Percentiles rank a stretch among this genome's conserved stretches.
Evolutionary conservation across 495 filamentous ascomycete species (phyloP).

Genomic region (Eremomyces bilateralis): DNA sequence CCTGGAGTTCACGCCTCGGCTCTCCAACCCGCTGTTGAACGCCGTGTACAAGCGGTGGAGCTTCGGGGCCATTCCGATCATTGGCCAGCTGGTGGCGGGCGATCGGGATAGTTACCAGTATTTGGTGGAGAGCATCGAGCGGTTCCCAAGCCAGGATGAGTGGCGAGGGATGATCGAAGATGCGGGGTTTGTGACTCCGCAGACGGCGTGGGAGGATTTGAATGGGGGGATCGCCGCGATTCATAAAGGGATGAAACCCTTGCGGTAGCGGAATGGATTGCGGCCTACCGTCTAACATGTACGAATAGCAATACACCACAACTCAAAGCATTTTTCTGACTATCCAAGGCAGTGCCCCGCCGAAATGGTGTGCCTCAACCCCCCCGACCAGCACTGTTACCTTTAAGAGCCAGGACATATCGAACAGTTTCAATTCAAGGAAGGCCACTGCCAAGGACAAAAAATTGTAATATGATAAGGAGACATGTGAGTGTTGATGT

Average conservation of each 20-base stretch:
- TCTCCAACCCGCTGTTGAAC: slow-evolving; percentile 49
- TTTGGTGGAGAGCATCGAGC: slow-evolving; percentile 91
- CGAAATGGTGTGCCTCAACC: too few relatives aligned
- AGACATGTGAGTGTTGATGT: too few relatives aligned
- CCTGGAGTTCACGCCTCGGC: slow-evolving; percentile 85
- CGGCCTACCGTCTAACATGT: too few relatives aligned
- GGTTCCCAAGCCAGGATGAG: slow-evolving; percentile 66
- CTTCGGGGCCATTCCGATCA: slow-evolving; percentile 79
- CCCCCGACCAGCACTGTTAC: too few relatives aligned
- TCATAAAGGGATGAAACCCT: slow-evolving; percentile 87
- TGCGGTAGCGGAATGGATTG: too few relatives aligned
- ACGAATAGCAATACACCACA: too few relatives aligned
- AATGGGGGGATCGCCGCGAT: slow-evolving; percentile 85
- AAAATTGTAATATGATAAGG: too few relatives aligned
- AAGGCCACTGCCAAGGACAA: too few relatives aligned
- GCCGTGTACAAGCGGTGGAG: slow-evolving; percentile 90
- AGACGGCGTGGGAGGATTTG: slow-evolving; percentile 65
- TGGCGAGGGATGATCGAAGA: slow-evolving; percentile 73
- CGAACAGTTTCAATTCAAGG: too few relatives aligned
- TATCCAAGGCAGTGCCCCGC: too few relatives aligned
- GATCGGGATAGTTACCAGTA: slow-evolving; percentile 97
- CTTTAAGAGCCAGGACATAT: too few relatives aligned
- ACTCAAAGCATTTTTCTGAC: too few relatives aligned
- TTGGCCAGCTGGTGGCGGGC: slow-evolving; percentile 85
- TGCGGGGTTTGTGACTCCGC: slow-evolving; percentile 72